These are phyloP conservation scores for Yarrowia porcina DNA, from an alignment of 805 yeast species.

Conservation along the genomic window DNA sequence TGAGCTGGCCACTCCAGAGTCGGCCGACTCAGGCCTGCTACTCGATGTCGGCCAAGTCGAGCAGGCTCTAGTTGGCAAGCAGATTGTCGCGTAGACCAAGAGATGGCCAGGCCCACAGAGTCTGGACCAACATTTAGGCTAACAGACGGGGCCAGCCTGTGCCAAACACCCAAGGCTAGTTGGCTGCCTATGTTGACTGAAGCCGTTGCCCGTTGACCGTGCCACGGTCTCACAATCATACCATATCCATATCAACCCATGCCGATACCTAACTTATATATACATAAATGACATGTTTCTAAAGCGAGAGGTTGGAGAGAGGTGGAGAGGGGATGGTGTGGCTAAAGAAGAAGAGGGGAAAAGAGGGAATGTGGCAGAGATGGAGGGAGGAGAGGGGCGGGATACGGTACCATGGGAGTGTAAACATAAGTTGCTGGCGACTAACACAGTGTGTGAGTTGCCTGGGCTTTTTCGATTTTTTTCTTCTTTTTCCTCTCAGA, in stretches of 20 bases:
- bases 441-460: too few relatives aligned
- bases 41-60: not conserved
- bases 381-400: too few relatives aligned
- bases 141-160: not conserved
- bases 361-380: too few relatives aligned
- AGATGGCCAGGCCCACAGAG: too few relatives aligned
- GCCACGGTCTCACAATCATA: not conserved
- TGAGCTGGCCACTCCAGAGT: slow-evolving; percentile 2
- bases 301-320: not conserved
- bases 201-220: too few relatives aligned
- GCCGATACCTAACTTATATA: slow-evolving; percentile 4
- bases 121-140: too few relatives aligned
- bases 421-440: too few relatives aligned
- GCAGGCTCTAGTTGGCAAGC: slow-evolving; percentile 2
- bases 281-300: not conserved
- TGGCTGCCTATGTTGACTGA: too few relatives aligned
- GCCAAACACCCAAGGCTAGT: not conserved
- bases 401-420: too few relatives aligned
- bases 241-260: not conserved
- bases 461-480: too few relatives aligned
- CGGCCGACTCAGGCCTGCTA: not conserved
- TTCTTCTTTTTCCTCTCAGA: too few relatives aligned
- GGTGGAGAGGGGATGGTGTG: not conserved
- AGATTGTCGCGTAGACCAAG: not conserved
- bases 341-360: too few relatives aligned